These are phyloP conservation scores for Xylariaceae sp. DNA, from an alignment of 2,329 filamentous ascomycete genomes.

Conservation along the genomic window DNA sequence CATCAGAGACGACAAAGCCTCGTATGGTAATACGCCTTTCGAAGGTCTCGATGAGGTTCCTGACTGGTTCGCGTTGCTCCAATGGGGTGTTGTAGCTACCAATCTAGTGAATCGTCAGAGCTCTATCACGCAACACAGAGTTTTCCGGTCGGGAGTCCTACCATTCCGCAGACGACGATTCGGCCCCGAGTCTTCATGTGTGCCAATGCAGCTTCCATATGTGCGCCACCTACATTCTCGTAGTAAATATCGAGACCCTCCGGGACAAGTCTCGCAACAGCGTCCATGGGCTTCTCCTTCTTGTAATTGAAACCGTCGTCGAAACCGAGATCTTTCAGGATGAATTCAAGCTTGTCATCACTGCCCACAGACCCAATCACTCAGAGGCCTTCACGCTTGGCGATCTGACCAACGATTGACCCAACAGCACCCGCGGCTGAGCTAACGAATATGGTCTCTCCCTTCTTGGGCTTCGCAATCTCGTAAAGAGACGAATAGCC, in stretches of 20 bases:
- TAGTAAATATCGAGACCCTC: slow-evolving; percentile 69
- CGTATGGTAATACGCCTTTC: slow-evolving; percentile 9
- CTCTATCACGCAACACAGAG: too few relatives aligned
- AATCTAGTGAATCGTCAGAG: too few relatives aligned
- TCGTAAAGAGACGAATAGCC: slow-evolving; percentile 58
- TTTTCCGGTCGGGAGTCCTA: too few relatives aligned
- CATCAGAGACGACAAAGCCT: slow-evolving; percentile 9
- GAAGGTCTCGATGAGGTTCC: slow-evolving; percentile 8
- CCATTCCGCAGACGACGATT: slow-evolving; percentile 1
- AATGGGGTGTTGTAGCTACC: too few relatives aligned
- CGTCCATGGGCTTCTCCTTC: slow-evolving; percentile 66
- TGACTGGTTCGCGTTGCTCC: slow-evolving; percentile 7
- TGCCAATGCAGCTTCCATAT: slow-evolving; percentile 32
- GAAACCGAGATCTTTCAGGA: slow-evolving; percentile 46
- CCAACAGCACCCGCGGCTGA: slow-evolving; percentile 79
- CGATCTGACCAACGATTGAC: slow-evolving; percentile 77
- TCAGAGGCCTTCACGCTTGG: slow-evolving; percentile 72
- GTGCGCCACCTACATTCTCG: slow-evolving; percentile 51
- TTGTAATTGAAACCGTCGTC: slow-evolving; percentile 81
- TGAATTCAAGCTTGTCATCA: slow-evolving; percentile 73
- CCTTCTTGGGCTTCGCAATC: slow-evolving; percentile 68
- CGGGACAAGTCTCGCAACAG: slow-evolving; percentile 66
- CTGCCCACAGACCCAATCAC: slow-evolving; percentile 79
- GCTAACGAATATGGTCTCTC: slow-evolving; percentile 77
- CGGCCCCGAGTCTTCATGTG: slow-evolving; percentile 9